A percentile compares a stretch with the other conserved stretches of the same genome.
Conservation (phyloP, 352 stramenopile species). For the Blastocystis sp. region DNA sequence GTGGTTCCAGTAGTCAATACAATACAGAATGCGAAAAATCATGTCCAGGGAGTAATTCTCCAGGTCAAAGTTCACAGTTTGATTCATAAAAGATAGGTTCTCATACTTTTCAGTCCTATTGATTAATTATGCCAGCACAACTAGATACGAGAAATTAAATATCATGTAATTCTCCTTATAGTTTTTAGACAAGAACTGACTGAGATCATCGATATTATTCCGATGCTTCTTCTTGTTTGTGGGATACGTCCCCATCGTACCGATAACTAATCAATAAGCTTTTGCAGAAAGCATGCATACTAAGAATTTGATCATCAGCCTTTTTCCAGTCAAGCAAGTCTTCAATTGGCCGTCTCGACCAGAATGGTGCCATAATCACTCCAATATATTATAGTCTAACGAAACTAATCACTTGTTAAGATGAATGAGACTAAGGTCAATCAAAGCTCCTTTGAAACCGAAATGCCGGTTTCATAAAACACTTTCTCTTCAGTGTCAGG, state of each 20-base stretch:
- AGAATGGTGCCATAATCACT: conserved; percentile 23
- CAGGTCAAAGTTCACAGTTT: conserved; percentile 17
- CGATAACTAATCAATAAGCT: conserved; percentile 7
- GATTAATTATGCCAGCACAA: neutral
- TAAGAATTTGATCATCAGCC: conserved; percentile 53
- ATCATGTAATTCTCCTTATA: conserved; percentile 64
- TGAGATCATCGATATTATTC: conserved; percentile 51
- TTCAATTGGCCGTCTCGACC: neutral
- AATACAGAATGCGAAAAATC: conserved; percentile 59
- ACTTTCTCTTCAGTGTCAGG: neutral
- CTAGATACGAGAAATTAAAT: conserved; percentile 45
- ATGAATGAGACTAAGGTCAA: neutral
- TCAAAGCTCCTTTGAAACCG: neutral
- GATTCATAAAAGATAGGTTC: neutral
- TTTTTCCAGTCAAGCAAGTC: conserved; percentile 55
- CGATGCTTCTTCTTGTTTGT: conserved; percentile 42
- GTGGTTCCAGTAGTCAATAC: conserved; percentile 64
- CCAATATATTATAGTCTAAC: neutral
- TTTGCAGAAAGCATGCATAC: neutral
- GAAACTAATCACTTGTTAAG: neutral
- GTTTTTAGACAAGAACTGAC: conserved; percentile 16
- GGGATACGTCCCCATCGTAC: conserved; percentile 30
- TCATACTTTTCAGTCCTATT: conserved; percentile 12
- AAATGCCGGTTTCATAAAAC: neutral
- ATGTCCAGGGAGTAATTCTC: conserved; percentile 41